Base-by-base conservation (phyloP, 257 asterid species). In the Scutellaria barbata region DNA sequence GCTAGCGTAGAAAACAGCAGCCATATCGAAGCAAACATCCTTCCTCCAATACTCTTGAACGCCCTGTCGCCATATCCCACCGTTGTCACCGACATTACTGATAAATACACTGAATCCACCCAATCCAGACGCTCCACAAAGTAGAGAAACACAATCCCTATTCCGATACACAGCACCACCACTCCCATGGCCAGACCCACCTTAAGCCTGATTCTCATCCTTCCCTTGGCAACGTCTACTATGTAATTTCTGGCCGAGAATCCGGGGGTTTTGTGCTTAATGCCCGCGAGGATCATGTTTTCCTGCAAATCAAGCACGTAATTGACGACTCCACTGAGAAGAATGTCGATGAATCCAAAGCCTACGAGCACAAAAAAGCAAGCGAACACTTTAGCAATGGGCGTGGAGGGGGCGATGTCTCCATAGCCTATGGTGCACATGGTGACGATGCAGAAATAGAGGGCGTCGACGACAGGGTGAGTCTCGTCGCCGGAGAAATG, bases 351-450 rank as follows among this genome's bases (percentile, higher is more conserved):
- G 77, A 85, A 83, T 0, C 90, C 90, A 14, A 85, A 85, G 1
- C 90, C 90, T 0, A 85, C 81, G 1, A 85, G 76, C 30, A 85
- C 90, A 55, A 85, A 85, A 9, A 77, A 71, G 42, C 84, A 83
- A n/a, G 88, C 84, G 55, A 85, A 85, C 10, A 81, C 56, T 8
- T 83, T 85, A 10, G 88, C 73, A 14, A 51, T 48, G 17, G 90
- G 81, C 6, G 86, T 61, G 5, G 66, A 30, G 1, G 90, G 90
- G 45, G 88, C 81, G 56, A 85, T 85, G 76, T 85, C 90, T 0
- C 90, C 90, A 57, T 85, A 85, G 1, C 90, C 90, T 7, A 85
- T 85, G 5, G 90, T 85, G 75, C 90, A 85, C 90, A 85, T 85
- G 46, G 90, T 85, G 47, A 85, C 90, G 45, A 85, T 83, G 16